Evolutionary conservation across 2,329 filamentous ascomycete species (phyloP), one percentile per base, ranked within the genome.

Genomic region (Bipolaris victoriae): DNA sequence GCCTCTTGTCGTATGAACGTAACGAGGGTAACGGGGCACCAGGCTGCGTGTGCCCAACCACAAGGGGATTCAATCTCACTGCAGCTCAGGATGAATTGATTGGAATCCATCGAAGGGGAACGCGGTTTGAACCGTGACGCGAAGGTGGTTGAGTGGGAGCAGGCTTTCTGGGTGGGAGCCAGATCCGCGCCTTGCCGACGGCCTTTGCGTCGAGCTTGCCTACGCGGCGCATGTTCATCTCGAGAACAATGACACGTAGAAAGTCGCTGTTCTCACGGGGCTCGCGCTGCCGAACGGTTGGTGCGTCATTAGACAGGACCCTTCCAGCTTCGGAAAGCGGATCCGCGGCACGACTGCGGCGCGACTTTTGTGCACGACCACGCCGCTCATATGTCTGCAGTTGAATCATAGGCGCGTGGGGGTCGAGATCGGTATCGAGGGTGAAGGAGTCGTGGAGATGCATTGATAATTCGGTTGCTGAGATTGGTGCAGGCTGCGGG

Each of bases 141-240:
- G 68, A 58, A 62, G 69, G 61, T 61, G 70, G 55, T 61, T 64
- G 68, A 55, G 57, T 65, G 24, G 70, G 60, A 49, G 64, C 69
- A 31, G 64, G 52, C 62, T 80, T 77, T 59, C 86, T 80, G 43
- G 86, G 85, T 36, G 86, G 86, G 43, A 88, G 73, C 84, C 84
- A 88, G 58, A 88, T 80, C 54, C 80, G 81, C 24, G 86, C 86
- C 61, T 81, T 79, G 18, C 85, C 84, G 15, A 82, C 78, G 22
- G 75, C 75, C 51, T 83, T 82, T 41, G 83, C 77, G 59, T 85
- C 84, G 43, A 88, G 76, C 74, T 88, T 88, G 53, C 86, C 86
- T 58, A 79, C 80, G 41, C 86, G 81, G 36, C 86, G 81, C 86
- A 88, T 88, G 70, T 88, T 88, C 85, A 88, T 87, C 73, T 88